Evolutionary conservation across 148 eudicot species (phyloP), one percentile per base, ranked within the genome.

Genomic region (Beta vulgaris): DNA sequence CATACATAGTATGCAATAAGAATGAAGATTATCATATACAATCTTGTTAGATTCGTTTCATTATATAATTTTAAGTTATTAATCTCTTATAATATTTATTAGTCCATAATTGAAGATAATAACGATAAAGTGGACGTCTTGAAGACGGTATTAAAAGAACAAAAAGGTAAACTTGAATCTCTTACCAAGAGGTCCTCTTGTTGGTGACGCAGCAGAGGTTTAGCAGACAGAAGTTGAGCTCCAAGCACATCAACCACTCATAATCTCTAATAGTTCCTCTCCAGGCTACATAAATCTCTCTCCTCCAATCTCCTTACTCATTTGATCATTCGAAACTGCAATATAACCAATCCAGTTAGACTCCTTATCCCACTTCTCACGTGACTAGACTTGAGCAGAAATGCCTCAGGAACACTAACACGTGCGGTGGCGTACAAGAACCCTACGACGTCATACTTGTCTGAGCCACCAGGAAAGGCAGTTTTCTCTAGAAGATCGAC

Each of bases 291-390:
- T 89, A 91, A 48, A 89, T 73, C 75, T 91, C 91, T 0, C 97
- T 83, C 10, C 88, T 79, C 40, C 93, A 14, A 79, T 62, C 36
- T 72, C 60, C 12, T 11, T 18, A 15, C 84, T 81, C 26, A 26
- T 76, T 9, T 76, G 84, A 40, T 89, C 97, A 6, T 79, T 86
- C 11, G 91, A 79, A 23, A 82, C 83, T 0, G 88, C 97, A 0
- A 91, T 51, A 44, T 82, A 91, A 4, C 97, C 97, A 10, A 89
- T 89, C 93, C 91, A 89, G 18, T 91, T 91, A 0, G 91, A 86
- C 84, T 91, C 97, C 42, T 85, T 69, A 65, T 91, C 97, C 97
- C 97, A 91, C 23, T 70, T 54, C 72, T 91, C 91, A 4, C 90
- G 79, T 0, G 93, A 89, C 57, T 72, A 4, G 97, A 89, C 80